Evolutionary conservation across 164 flowering plant genomes (phyloP).

Genomic region (Kingdonia uniflora): DNA sequence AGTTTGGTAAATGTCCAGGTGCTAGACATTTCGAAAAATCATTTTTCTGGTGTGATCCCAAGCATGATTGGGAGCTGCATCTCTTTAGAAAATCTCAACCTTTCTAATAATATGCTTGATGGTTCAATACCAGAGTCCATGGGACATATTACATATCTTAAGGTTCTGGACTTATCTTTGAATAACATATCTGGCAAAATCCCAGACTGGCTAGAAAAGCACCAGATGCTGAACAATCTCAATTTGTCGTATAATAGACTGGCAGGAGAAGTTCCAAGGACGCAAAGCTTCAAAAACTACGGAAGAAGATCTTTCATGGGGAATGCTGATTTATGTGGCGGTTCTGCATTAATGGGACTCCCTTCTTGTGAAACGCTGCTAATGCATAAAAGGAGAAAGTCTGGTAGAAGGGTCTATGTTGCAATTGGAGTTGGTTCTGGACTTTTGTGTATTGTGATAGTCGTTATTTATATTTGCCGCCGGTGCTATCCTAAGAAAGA

Average conservation of each 20-base stretch:
- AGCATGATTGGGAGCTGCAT: neutral
- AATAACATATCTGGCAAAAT: neutral
- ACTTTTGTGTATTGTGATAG: too few species aligned
- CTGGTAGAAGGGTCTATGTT: too few species aligned
- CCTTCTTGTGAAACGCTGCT: neutral
- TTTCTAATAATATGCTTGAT: slow-evolving; percentile 2
- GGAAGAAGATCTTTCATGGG: slow-evolving; percentile 11
- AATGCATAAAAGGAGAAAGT: too few species aligned
- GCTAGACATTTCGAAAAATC: neutral
- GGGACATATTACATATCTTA: neutral
- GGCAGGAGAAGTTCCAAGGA: neutral
- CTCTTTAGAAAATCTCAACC: neutral
- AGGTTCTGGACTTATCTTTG: slow-evolving; percentile 4
- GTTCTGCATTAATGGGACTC: slow-evolving; percentile 7
- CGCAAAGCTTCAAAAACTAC: neutral
- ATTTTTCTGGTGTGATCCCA: slow-evolving; percentile 5
- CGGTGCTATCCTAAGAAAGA: too few species aligned
- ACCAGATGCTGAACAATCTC: neutral
- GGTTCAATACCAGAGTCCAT: slow-evolving; percentile 6
- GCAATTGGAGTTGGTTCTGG: too few species aligned
- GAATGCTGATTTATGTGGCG: slow-evolving; percentile 13
- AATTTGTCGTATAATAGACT: too few species aligned
- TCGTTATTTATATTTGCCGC: too few species aligned
- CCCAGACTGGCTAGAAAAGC: slow-evolving; percentile 1
- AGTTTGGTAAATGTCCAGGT: neutral